phyloP scores from a whole-genome alignment of 2,329 filamentous ascomycete species.

The Dendryphion nanum region DNA sequence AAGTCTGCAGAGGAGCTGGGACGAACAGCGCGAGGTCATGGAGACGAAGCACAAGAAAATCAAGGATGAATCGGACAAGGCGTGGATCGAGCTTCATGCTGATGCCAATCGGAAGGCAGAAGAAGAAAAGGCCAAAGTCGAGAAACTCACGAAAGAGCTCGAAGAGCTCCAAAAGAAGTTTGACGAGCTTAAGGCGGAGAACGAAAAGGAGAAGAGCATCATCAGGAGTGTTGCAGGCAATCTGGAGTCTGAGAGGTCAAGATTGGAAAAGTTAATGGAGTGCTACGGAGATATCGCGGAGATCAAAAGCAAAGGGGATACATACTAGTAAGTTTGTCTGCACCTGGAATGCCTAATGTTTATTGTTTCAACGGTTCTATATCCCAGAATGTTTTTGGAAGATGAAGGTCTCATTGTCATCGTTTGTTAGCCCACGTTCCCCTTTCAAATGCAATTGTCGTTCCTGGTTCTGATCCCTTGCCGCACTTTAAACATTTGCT shows the following conservation, averaged over 20 bases:
- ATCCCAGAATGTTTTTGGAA: conserved; percentile 5
- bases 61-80: conserved; percentile 46
- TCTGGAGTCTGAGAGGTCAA: conserved; percentile 42
- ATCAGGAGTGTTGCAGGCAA: conserved; percentile 40
- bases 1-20: conserved; percentile 50
- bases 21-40: conserved; percentile 51
- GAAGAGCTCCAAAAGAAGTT: conserved; percentile 35
- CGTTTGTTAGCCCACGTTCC: conserved; percentile 13
- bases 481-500: conserved; percentile 11
- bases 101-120: conserved; percentile 34
- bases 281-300: conserved; percentile 42
- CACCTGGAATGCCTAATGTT: conserved; percentile 17
- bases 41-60: conserved; percentile 33
- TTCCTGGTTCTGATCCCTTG: conserved; percentile 9
- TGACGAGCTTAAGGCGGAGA: conserved; percentile 30
- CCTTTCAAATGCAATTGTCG: conserved; percentile 27
- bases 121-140: conserved; percentile 28
- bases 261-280: conserved; percentile 44
- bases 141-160: conserved; percentile 32
- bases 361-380: conserved; percentile 5
- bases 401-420: conserved; percentile 5
- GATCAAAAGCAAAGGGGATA: conserved; percentile 44
- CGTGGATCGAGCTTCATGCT: conserved; percentile 43
- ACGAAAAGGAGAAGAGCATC: conserved; percentile 36
- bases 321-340: conserved; percentile 43